Evolutionary conservation across 257 asterid genomes (phyloP), one percentile per base, ranked within the genome.

Genomic region (Jacaranda mimosifolia): DNA sequence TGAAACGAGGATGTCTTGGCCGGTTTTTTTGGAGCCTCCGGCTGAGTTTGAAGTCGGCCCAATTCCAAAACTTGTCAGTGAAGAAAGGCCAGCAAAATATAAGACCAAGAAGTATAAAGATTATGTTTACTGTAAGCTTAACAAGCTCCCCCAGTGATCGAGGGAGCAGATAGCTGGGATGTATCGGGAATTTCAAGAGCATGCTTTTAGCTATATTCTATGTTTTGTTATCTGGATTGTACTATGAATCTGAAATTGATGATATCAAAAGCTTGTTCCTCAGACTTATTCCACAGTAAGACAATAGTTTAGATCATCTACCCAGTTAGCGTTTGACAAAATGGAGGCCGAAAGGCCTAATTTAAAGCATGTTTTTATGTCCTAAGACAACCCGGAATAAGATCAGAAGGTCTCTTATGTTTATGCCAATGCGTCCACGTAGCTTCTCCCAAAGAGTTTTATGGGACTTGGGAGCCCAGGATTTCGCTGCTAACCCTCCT

Each of bases 1-100:
- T 3, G 66, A 73, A 56, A 87, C 94, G 3, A 86, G 97, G 87
- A 90, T 92, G 91, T 92, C 96, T 0, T 90, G 97, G 97, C 93
- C 96, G 2, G 92, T 89, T 80, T 90, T 91, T 64, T 35, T 93
- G 83, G 96, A 93, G 87, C 98, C 97, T 7, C 86, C 92, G 3
- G 68, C 88, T 1, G 94, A 91, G 66, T 80, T 65, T 38, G 93
- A 88, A 67, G 57, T 90, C 18, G 97, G 94, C 7, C 97, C 98
- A 0, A 77, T 82, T 6, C 79, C 91, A 4, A 82, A 91, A 80
- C 91, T 90, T 15, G 68, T 87, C 6, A 74, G 46, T 39, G 85
- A 80, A 17, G 39, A 83, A 51, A 86, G 63, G 32, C 90, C 89
- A n/a, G 17, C 94, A 26, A 87, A 87, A 59, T 90, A 63, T 73